These are phyloP conservation scores for Lepidopterella palustris DNA, from an alignment of 495 filamentous ascomycete genomes.

Conservation along the genomic window DNA sequence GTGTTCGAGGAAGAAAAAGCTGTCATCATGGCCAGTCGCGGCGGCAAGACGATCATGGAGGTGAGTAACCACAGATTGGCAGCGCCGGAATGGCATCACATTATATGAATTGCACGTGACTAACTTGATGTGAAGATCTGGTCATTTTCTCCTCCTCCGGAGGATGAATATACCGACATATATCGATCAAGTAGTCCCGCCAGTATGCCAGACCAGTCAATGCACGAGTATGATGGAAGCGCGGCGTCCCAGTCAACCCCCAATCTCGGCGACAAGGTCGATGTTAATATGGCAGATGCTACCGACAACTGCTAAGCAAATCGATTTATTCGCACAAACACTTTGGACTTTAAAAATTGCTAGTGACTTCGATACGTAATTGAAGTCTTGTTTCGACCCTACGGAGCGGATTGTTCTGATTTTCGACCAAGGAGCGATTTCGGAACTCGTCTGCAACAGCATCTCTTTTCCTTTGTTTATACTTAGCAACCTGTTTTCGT, in stretches of 20 bases:
- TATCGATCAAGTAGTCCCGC: conserved; percentile 27
- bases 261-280: conserved; percentile 11
- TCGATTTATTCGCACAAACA: background rate
- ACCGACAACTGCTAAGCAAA: background rate
- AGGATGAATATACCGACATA: conserved; percentile 43
- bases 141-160: conserved; percentile 84
- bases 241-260: background rate
- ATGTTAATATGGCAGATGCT: conserved; percentile 26
- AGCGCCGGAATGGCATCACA: background rate
- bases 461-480: background rate
- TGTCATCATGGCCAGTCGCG: conserved; percentile 85
- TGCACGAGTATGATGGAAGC: conserved; percentile 11
- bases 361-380: too few relatives aligned
- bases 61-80: conserved; percentile 44
- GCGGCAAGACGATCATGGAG: conserved; percentile 90
- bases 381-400: too few relatives aligned
- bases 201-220: conserved; percentile 25
- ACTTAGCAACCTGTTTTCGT: background rate
- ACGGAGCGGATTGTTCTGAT: background rate
- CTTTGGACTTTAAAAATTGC: too few relatives aligned
- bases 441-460: background rate
- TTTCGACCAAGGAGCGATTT: background rate
- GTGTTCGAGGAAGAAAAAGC: conserved; percentile 98
- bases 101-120: background rate
- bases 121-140: conserved; percentile 57